Evolutionary conservation across 306 rosid species (phyloP).

Genomic region (Rosa rugosa): DNA sequence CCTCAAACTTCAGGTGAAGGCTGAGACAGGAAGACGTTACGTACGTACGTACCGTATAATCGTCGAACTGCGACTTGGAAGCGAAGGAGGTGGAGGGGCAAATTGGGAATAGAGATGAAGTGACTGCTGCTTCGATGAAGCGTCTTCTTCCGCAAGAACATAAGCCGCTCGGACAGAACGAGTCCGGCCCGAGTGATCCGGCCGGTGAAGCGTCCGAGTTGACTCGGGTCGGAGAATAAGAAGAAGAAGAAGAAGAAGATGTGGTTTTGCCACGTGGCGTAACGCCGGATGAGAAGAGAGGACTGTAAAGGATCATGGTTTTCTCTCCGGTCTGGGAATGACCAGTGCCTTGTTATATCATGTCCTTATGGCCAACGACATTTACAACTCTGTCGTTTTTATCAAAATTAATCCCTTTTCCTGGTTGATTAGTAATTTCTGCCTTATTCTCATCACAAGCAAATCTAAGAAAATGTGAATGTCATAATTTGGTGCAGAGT

Average conservation of each 20-base stretch:
- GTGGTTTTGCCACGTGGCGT: conserved; percentile 16
- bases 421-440: not conserved
- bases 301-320: not conserved
- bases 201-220: conserved; percentile 29
- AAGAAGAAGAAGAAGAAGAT: not conserved
- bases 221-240: conserved; percentile 16
- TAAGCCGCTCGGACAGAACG: conserved; percentile 25
- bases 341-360: not conserved
- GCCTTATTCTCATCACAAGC: not conserved
- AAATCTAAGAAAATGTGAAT: conserved; percentile 17
- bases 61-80: conserved; percentile 43
- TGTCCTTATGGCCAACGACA: not conserved
- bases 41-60: conserved; percentile 43
- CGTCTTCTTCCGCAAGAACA: conserved; percentile 75
- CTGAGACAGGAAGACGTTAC: not conserved
- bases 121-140: conserved; percentile 51
- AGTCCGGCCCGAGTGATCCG: conserved; percentile 23
- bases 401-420: not conserved
- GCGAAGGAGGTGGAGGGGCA: conserved; percentile 43
- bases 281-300: conserved; percentile 8
- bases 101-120: conserved; percentile 44
- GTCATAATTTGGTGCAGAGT: conserved; percentile 6
- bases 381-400: not conserved
- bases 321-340: not conserved
- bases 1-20: not conserved